A percentile compares a stretch with the other conserved stretches of the same genome.
These are phyloP conservation scores for Pseudogymnoascus sp. DNA, from an alignment of 2,329 filamentous ascomycete species.

Conservation along the genomic window DNA sequence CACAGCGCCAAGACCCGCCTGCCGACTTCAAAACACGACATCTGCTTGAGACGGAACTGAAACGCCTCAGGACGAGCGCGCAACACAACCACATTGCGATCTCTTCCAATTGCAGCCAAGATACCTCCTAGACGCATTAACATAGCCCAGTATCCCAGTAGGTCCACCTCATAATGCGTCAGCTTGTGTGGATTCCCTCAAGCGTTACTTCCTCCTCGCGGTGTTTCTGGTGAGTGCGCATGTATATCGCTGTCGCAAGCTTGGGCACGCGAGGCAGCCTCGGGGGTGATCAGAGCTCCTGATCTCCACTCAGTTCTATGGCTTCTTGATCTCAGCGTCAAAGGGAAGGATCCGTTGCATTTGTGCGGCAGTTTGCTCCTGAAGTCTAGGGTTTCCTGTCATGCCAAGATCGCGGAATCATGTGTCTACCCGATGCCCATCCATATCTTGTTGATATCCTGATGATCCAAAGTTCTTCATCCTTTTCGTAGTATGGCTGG, in stretches of 20 bases:
- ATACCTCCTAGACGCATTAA: not conserved
- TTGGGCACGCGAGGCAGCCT: not conserved
- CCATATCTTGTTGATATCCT: conserved; percentile 6
- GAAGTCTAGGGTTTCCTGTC: not conserved
- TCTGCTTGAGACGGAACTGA: not conserved
- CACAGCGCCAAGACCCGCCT: not conserved
- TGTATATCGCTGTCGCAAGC: not conserved
- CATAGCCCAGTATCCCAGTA: not conserved
- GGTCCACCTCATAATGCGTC: not conserved
- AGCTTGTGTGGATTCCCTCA: not conserved
- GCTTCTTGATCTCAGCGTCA: not conserved
- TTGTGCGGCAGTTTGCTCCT: conserved; percentile 3
- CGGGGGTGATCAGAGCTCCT: conserved; percentile 1
- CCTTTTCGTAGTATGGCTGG: conserved; percentile 6
- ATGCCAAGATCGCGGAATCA: conserved; percentile 4
- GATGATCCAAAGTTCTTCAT: not conserved
- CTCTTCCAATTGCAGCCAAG: not conserved
- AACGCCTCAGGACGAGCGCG: conserved; percentile 1
- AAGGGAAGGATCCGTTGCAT: not conserved
- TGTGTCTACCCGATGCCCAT: not conserved
- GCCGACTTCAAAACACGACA: not conserved
- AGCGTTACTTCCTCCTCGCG: not conserved
- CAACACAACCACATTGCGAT: not conserved
- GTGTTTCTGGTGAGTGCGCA: not conserved
- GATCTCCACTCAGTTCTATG: not conserved